Evolutionary conservation across 306 rosid genomes (phyloP), one percentile per base, ranked within the genome.

Genomic region (Parietaria judaica): DNA sequence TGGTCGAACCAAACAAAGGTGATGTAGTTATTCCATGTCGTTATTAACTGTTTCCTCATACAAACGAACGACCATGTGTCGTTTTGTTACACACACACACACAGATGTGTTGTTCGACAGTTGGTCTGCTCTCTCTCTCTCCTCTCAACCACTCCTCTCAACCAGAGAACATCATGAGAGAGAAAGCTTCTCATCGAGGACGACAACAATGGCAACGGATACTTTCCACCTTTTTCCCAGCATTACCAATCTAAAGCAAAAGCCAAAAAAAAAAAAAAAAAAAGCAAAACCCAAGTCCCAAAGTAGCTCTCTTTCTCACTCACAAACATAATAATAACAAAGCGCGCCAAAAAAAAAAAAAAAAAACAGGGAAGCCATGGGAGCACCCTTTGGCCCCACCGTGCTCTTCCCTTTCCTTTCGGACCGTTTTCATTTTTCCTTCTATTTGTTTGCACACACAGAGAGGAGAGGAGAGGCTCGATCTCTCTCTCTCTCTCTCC

Each of bases 311-410:
- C 7, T 41, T 31, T 2, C 13, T n/a, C 13, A 10, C 3, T 14
- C 41, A 36, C 60, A 14, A 36, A 36, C 14, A 23, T 23, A 23
- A 23, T 23, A 56, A 34, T 7, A 59, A 11, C 12, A 59, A 31
- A 68, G 44, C 37, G 9, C 36, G 36, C 41, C 17, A 56, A 56
- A 56, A 41, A 41, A 41, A 41, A 41, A 41, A 41, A 23, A 38
- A 31, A 37, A 14, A 56, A 39, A 43, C 36, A 15, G 11, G 36
- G 63, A 55, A 60, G 68, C 70, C 71, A 85, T 53, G 71, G 69
- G 46, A 41, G 9, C 45, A 52, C 66, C 67, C 71, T 79, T 79
- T 5, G 79, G 82, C 81, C 86, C 82, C 82, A 80, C 45, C 45
- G 9, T 23, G 58, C 63, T n/a, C 31, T 55, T 68, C 65, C 95